Conservation (phyloP, 805 yeast genomes). For the Yarrowia porcina region DNA sequence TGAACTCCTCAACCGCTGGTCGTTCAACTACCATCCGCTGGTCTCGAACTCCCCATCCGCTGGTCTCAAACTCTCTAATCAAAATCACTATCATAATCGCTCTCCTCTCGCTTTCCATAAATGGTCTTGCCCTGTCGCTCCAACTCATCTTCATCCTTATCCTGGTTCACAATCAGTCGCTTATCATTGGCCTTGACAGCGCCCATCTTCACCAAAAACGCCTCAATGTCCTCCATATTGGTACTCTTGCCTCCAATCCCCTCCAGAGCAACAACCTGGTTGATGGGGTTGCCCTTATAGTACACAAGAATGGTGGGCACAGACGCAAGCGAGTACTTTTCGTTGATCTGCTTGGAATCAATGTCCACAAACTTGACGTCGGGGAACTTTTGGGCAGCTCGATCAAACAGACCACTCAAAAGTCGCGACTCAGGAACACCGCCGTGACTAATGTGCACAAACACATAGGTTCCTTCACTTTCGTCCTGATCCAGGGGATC, state of each 20-base stretch:
- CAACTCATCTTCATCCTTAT: conserved; percentile 34
- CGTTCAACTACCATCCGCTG: no score
- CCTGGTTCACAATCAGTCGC: conserved; percentile 56
- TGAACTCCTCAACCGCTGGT: no score
- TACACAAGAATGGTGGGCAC: conserved; percentile 90
- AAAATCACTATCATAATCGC: background rate
- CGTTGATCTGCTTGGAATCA: conserved; percentile 86
- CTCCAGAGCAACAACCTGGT: conserved; percentile 76
- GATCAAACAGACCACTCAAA: conserved; percentile 53
- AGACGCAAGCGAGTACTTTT: conserved; percentile 82
- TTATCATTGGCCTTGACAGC: conserved; percentile 67
- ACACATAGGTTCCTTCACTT: conserved; percentile 50
- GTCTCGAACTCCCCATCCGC: no score
- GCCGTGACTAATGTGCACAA: conserved; percentile 72
- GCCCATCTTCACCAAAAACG: conserved; percentile 59
- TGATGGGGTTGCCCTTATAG: conserved; percentile 69
- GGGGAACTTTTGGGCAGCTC: conserved; percentile 62
- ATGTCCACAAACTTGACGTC: conserved; percentile 92
- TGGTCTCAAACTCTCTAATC: background rate
- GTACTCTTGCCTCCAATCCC: conserved; percentile 84
- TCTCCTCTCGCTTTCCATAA: background rate
- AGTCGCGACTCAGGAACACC: conserved; percentile 66
- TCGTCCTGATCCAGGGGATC: background rate
- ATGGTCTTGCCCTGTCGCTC: background rate
- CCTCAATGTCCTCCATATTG: conserved; percentile 64